A percentile compares a stretch with the other conserved stretches of the same genome.
phyloP scores from a whole-genome alignment of 768 basidiomycete genomes.

The Leccinum pellstonianum region DNA sequence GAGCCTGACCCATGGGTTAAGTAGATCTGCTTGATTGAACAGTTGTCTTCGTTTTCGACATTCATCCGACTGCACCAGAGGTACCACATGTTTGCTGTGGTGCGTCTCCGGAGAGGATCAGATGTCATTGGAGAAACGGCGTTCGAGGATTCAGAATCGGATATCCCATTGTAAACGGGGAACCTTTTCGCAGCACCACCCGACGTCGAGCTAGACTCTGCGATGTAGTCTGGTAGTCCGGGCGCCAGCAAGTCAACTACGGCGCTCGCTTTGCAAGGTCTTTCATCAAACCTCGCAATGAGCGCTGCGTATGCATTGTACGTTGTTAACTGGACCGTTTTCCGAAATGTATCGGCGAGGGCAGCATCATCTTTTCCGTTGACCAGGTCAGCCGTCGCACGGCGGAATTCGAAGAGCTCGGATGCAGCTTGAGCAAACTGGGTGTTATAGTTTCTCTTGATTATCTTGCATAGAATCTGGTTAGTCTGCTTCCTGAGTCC shows the following conservation, averaged over 20 bases:
- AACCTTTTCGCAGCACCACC: neutral
- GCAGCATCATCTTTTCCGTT: neutral
- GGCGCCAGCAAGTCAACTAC: neutral
- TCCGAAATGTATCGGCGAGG: neutral
- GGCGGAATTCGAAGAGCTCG: neutral
- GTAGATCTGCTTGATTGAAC: neutral
- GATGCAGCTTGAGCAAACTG: neutral
- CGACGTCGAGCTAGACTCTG: neutral
- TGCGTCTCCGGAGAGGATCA: neutral
- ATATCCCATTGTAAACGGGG: neutral
- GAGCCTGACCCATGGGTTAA: neutral
- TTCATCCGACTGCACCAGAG: neutral
- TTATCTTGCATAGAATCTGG: neutral
- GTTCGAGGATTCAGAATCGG: neutral
- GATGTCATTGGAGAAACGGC: neutral
- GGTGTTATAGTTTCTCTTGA: neutral
- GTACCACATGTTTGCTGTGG: neutral
- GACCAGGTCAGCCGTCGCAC: neutral
- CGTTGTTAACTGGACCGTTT: neutral
- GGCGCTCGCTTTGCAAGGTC: neutral
- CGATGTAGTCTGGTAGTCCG: neutral
- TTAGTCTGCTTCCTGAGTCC: neutral
- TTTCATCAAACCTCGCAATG: neutral
- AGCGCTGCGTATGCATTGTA: neutral
- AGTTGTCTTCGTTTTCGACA: neutral